Evolutionary conservation across 345 rosid genomes (phyloP).

Genomic region (Excoecaria cochinchinensis): DNA sequence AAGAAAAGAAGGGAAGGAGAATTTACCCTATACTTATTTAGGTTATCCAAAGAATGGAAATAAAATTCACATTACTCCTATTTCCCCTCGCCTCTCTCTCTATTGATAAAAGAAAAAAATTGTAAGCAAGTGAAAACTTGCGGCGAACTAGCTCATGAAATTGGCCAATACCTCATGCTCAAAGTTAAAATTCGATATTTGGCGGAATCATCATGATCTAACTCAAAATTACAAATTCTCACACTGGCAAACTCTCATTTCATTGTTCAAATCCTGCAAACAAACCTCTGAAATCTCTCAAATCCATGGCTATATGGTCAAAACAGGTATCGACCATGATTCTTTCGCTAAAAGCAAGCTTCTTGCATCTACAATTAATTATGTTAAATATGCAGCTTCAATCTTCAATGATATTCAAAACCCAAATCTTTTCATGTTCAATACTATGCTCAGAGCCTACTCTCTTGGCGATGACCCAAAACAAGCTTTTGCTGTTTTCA

Average conservation of each 20-base stretch:
- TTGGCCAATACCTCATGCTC: conserved; percentile 23
- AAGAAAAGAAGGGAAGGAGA: no score
- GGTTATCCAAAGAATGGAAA: no score
- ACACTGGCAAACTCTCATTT: conserved; percentile 16
- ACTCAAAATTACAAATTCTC: conserved; percentile 13
- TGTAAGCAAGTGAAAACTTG: no score
- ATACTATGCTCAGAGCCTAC: conserved; percentile 55
- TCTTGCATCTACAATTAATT: conserved; percentile 47
- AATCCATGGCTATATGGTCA: conserved; percentile 55
- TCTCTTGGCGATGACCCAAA: conserved; percentile 46
- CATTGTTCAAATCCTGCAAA: conserved; percentile 39
- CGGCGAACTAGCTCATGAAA: conserved; percentile 27
- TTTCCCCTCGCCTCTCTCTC: no score
- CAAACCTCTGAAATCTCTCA: conserved; percentile 39
- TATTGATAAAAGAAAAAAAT: no score
- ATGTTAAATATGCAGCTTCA: conserved; percentile 50
- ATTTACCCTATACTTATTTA: no score
- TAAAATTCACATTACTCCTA: no score
- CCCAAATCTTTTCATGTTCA: conserved; percentile 63
- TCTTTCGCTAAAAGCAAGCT: conserved; percentile 60
- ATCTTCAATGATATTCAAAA: conserved; percentile 43
- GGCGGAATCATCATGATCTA: conserved; percentile 17
- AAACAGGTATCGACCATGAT: conserved; percentile 50
- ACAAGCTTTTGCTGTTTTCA: conserved; percentile 50
- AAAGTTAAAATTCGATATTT: conserved; percentile 16